Evolutionary conservation across 2,329 filamentous ascomycete species (phyloP), one percentile per base, ranked within the genome.

Genomic region (Penicillium sp.): DNA sequence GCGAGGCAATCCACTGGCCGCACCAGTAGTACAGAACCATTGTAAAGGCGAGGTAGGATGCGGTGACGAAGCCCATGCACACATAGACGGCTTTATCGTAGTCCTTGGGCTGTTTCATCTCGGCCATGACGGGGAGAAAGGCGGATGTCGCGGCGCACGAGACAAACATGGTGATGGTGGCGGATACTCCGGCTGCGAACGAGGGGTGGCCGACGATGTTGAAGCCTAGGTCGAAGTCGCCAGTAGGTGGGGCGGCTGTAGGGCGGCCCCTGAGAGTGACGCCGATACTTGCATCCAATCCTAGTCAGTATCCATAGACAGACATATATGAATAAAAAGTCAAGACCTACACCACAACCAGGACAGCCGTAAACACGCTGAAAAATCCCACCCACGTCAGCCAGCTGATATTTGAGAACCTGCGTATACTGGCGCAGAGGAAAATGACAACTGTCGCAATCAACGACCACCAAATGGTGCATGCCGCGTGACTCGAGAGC

Each of bases 41-140:
- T 47, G 81, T 82, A 70, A 88, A 86, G 41, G 82, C 80, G 11
- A 88, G 77, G 69, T 89, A 89, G 0, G 83, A 82, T 0, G 81
- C 79, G 0, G 83, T 84, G 6, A 87, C 85, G 56, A 88, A 73
- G 19, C 73, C 77, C 85, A 87, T 86, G 73, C 84, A 86, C 17
- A 83, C 73, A 68, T 83, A 87, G 0, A 89, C 78, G 0, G 87
- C 83, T 71, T 88, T 88, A 61, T 80, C 81, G 73, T 85, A 90
- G 66, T 88, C 84, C 19, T 78, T 78, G 0, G 87, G 87, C 29
- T 81, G 31, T 7, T 77, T 79, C 86, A 90, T 90, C 75, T 90
- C 88, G 0, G 84, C 85, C 57, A 90, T 89, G 62, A 90, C 85
- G 4, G 86, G 85, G 1, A 90, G 75, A 69, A 88, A 90, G 2